Conservation (phyloP, 768 basidiomycete genomes). For the Lactarius quietus region DNA sequence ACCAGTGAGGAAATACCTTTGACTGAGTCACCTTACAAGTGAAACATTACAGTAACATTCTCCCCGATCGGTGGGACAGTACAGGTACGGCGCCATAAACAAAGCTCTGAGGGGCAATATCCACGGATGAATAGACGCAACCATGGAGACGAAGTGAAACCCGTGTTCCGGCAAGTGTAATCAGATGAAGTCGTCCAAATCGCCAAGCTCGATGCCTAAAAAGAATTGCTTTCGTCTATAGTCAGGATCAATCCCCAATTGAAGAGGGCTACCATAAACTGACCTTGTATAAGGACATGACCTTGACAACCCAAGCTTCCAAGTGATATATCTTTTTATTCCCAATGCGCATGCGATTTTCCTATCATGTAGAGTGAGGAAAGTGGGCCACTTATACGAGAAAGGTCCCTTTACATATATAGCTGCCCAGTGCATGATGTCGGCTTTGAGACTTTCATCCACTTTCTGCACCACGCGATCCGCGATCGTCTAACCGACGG, state of each 20-base stretch:
- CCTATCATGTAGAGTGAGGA: slow-evolving; percentile 43
- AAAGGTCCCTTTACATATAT: slow-evolving; percentile 68
- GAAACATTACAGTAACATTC: neutral
- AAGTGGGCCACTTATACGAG: neutral
- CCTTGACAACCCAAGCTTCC: slow-evolving; percentile 95
- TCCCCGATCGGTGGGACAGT: neutral
- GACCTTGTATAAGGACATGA: slow-evolving; percentile 90
- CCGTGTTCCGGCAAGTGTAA: neutral
- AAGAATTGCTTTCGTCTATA: slow-evolving; percentile 41
- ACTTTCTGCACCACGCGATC: slow-evolving; percentile 83
- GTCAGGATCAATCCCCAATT: neutral
- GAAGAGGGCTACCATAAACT: slow-evolving; percentile 11
- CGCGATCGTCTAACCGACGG: slow-evolving; percentile 70
- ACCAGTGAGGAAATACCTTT: neutral
- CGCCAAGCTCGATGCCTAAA: slow-evolving; percentile 56
- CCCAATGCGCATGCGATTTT: slow-evolving; percentile 93
- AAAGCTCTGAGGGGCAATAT: neutral
- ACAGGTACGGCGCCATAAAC: neutral
- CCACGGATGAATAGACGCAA: slow-evolving; percentile 3
- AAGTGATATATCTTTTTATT: slow-evolving; percentile 94
- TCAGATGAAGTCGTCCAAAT: slow-evolving; percentile 41
- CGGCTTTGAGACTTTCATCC: slow-evolving; percentile 85
- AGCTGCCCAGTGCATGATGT: slow-evolving; percentile 97
- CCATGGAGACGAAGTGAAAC: neutral
- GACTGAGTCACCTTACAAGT: neutral